Evolutionary conservation across 352 stramenopile genomes (phyloP), one percentile per base, ranked within the genome.

Genomic region (Detonula confervacea): DNA sequence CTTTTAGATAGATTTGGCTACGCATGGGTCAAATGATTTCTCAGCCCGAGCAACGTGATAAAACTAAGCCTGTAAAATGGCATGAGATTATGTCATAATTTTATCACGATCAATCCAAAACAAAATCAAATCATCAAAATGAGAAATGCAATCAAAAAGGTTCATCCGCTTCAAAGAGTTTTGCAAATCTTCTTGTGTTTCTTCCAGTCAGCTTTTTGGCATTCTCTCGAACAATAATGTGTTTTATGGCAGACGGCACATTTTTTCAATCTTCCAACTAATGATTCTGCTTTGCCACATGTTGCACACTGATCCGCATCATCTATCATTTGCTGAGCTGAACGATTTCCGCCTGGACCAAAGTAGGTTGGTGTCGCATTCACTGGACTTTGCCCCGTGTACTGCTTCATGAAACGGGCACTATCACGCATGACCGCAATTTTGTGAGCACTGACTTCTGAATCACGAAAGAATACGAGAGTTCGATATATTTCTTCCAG

Each of bases 401-500:
- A 9, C 5, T 12, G 18, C 24, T 44, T 44, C 24, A 44, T 44
- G 7, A 37, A 39, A 3, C 54, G 22, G 5, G 54, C 54, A 44
- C 11, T 22, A 62, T 62, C 54, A n/a, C 54, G 22, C 24, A 46
- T 62, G 1, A 44, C 24, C 33, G 54, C 54, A 22, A 62, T 62
- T 22, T 62, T 62, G 27, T 62, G 29, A 9, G 54, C 54, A 22
- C 54, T 62, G 1, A 44, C 54, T 44, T 62, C 54, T 3, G 54
- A 6, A 62, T 62, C 54, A 2, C 54, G 54, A 22, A 44, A 62
- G 54, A 62, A 62, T 4, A 62, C 29, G 20, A 62, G 24, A 25
- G 54, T 62, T 9, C n/a, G 6, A 29, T 44, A 62, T 24, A 62
- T 62, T 20, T 62, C 54, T 22, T 62, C 54, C 24, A 62, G 16